Evolutionary conservation across 805 yeast genomes (phyloP).

Genomic region (Saturnispora galanensis): DNA sequence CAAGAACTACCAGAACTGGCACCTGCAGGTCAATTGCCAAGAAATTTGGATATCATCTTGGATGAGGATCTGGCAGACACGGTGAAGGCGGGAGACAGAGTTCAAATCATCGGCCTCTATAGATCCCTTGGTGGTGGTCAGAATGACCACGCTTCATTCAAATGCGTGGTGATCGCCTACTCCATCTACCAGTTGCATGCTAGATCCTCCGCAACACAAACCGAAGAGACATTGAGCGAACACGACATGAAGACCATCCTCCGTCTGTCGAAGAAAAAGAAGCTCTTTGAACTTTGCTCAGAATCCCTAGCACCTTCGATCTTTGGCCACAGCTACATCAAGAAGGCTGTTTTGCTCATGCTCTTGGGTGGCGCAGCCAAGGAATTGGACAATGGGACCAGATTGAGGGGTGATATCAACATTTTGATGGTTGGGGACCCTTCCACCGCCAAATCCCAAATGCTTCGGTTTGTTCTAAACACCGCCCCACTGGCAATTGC

Average conservation of each 20-base stretch:
- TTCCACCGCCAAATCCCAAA: slow-evolving; percentile 95
- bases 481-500: slow-evolving; percentile 95
- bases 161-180: slow-evolving; percentile 77
- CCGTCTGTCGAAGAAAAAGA: slow-evolving; percentile 56
- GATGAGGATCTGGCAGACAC: slow-evolving; percentile 91
- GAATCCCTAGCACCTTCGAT: slow-evolving; percentile 92
- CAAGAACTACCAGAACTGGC: slow-evolving; percentile 98
- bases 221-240: slow-evolving; percentile 73
- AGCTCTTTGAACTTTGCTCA: slow-evolving; percentile 69
- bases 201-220: slow-evolving; percentile 52
- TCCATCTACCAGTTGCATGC: slow-evolving; percentile 85
- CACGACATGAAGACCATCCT: slow-evolving; percentile 81
- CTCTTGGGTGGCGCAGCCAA: slow-evolving; percentile 90
- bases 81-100: slow-evolving; percentile 93
- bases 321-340: slow-evolving; percentile 85
- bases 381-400: slow-evolving; percentile 89
- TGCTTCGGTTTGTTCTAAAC: slow-evolving; percentile 85
- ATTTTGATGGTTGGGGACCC: slow-evolving; percentile 98
- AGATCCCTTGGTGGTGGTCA: slow-evolving; percentile 79
- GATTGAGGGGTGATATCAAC: slow-evolving; percentile 95
- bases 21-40: slow-evolving; percentile 95
- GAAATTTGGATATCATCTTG: slow-evolving; percentile 83
- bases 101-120: slow-evolving; percentile 88
- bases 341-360: slow-evolving; percentile 84
- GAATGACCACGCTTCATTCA: slow-evolving; percentile 55